Base-by-base conservation (phyloP, 371 early-diverging fungal genomes). In the Mortierella sp. region DNA sequence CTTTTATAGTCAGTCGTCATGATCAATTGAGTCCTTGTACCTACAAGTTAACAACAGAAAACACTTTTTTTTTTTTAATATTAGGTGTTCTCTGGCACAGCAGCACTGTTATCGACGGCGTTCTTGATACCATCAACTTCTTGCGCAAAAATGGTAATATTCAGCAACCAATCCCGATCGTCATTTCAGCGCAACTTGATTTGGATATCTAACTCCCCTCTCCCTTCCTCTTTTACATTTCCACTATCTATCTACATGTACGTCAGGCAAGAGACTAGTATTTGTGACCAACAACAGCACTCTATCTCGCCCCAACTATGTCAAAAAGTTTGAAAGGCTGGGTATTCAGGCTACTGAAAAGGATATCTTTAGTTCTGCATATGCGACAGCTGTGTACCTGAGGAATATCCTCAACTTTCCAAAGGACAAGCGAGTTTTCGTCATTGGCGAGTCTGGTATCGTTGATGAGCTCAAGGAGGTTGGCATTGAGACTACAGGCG, bases 281-380 rank as follows among this genome's bases (percentile, higher is more conserved):
- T 98, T 97, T 84, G 97, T 99, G 10, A 95, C 99, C 45, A 99
- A 99, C 90, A 99, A 99, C 87, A 94, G 95, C 84, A 92, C 96
- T 13, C 94, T 94, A 68, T 96, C 97, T 26, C 92, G 98, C 42
- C 74, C 75, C 8, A 84, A 89, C 53, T 97, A 96, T 73, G 79
- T 92, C 28, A 85, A 91, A 47, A 98, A 97, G 86, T 96, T 98
- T 76, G 73, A 85, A 51, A 86, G 85, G 26, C 84, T 97, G 28
- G 94, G 94, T 29, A 90, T 97, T 47, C 82, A 92, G 57, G 96
- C 95, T 15, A 26, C 28, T n/a, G 83, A 95, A 92, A 92, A 94
- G 26, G 97, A 99, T 64, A 93, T 99, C 17, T 97, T 97, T 69
- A 92, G 95, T 56, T 97, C 98, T n/a, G 90, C 98, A 0, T 96